A percentile compares a stretch with the other conserved stretches of the same genome.
Conservation (phyloP, 1,139 yeast species). For the Hyphopichia khmerensis region DNA sequence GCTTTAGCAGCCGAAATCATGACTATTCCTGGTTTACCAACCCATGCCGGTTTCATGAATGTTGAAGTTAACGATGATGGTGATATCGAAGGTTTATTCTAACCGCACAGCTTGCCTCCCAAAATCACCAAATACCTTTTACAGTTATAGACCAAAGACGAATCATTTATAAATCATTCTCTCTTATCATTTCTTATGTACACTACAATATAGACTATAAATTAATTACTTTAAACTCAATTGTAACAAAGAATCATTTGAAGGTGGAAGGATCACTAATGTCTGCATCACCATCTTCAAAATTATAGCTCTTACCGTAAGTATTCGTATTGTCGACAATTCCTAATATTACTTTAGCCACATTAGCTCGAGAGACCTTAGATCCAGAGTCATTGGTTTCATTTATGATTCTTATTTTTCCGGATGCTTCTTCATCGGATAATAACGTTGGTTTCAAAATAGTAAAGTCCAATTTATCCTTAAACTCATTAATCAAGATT, state of each 20-base stretch:
- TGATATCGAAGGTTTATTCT: conserved; percentile 76
- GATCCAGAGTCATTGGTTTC: conserved; percentile 12
- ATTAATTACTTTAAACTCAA: too few species aligned
- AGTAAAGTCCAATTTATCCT: conserved; percentile 44
- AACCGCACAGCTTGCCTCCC: conserved; percentile 10
- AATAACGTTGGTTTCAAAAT: conserved; percentile 51
- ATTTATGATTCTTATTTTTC: conserved; percentile 26
- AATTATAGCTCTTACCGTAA: conserved; percentile 26
- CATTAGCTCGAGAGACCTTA: conserved; percentile 27
- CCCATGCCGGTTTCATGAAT: conserved; percentile 82
- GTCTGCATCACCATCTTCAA: conserved; percentile 19
- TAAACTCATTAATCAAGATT: conserved; percentile 35
- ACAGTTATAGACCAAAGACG: too few species aligned
- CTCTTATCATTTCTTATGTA: not conserved
- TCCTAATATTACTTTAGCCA: conserved; percentile 24
- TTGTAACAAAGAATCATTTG: too few species aligned
- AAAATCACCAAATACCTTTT: too few species aligned
- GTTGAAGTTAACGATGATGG: conserved; percentile 80
- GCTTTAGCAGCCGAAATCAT: conserved; percentile 82
- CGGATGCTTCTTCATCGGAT: conserved; percentile 38
- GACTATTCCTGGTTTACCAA: conserved; percentile 83
- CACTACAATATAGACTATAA: not conserved
- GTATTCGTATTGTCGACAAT: conserved; percentile 21
- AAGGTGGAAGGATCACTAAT: conserved; percentile 5
- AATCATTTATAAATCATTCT: too few species aligned